phyloP scores from a whole-genome alignment of 2,329 filamentous ascomycete species.

The Penicillium corylophilum region DNA sequence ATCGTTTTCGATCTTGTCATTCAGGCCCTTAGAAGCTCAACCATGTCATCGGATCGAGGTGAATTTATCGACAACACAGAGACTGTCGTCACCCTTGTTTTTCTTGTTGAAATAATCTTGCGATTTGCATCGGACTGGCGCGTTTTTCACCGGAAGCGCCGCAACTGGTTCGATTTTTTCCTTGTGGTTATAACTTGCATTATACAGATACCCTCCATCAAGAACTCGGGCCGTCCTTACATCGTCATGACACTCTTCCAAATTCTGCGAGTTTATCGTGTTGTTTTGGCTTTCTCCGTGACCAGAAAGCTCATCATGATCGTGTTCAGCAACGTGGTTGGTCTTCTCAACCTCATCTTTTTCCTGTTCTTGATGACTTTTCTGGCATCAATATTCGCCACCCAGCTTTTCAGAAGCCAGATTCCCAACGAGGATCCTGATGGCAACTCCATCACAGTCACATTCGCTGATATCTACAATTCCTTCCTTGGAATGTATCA shows the following conservation, averaged over 20 bases:
- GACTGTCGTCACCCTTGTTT: slow-evolving; percentile 70
- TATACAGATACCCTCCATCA: slow-evolving; percentile 82
- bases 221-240: slow-evolving; percentile 68
- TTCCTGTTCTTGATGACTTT: slow-evolving; percentile 97
- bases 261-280: slow-evolving; percentile 84
- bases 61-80: slow-evolving; percentile 71
- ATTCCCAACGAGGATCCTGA: slow-evolving; percentile 63
- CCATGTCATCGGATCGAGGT: slow-evolving; percentile 64
- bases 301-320: slow-evolving; percentile 81
- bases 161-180: slow-evolving; percentile 76
- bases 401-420: slow-evolving; percentile 87
- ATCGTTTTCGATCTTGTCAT: slow-evolving; percentile 79
- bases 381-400: slow-evolving; percentile 86
- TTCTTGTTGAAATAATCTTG: slow-evolving; percentile 78
- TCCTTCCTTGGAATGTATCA: slow-evolving; percentile 98
- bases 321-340: slow-evolving; percentile 85
- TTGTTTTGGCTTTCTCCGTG: slow-evolving; percentile 84
- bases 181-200: slow-evolving; percentile 79
- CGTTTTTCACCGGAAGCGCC: slow-evolving; percentile 69
- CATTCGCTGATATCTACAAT: slow-evolving; percentile 90
- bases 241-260: slow-evolving; percentile 91
- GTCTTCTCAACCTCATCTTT: slow-evolving; percentile 90
- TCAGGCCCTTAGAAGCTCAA: slow-evolving; percentile 73
- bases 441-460: slow-evolving; percentile 66
- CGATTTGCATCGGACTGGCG: slow-evolving; percentile 79